Percentiles rank a stretch among this genome's conserved stretches.
Evolutionary conservation across 1,139 yeast species (phyloP).

Genomic region (Protomyces inouyei): DNA sequence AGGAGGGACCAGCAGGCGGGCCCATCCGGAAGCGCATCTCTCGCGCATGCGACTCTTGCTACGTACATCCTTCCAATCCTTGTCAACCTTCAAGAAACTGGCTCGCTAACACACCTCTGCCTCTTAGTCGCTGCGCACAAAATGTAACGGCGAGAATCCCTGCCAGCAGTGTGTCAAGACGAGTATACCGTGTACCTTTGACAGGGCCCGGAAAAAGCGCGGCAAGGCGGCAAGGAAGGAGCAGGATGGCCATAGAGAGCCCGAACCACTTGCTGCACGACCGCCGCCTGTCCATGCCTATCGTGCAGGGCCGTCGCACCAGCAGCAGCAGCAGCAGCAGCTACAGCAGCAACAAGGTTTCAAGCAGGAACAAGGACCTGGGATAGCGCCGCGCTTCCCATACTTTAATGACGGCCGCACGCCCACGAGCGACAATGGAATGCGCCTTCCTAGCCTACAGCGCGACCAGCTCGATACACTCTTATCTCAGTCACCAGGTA

Average conservation of each 20-base stretch:
- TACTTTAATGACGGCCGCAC: neutral
- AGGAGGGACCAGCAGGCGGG: neutral
- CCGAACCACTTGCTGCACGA: neutral
- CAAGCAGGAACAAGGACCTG: neutral
- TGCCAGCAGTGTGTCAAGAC: slow-evolving; percentile 22
- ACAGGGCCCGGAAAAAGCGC: slow-evolving; percentile 21
- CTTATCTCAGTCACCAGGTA: neutral
- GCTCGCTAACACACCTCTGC: slow-evolving; percentile 40
- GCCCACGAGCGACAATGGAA: neutral
- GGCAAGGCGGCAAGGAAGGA: slow-evolving; percentile 18
- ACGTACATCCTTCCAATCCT: slow-evolving; percentile 41
- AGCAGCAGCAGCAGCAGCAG: slow-evolving; percentile 7
- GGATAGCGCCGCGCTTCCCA: neutral
- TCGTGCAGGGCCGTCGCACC: slow-evolving; percentile 3
- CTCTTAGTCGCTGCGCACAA: slow-evolving; percentile 30
- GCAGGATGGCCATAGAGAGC: neutral
- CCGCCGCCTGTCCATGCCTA: neutral
- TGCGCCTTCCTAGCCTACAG: neutral
- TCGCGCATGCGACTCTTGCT: slow-evolving; percentile 46
- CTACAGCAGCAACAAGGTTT: neutral
- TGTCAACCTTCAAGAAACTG: slow-evolving; percentile 43
- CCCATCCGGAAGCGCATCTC: slow-evolving; percentile 35
- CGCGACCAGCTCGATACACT: slow-evolving; percentile 5
- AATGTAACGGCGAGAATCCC: slow-evolving; percentile 13
- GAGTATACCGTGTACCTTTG: slow-evolving; percentile 11